Evolutionary conservation across 2,329 filamentous ascomycete species (phyloP).

Genomic region (Trichoderma atrobrunneum): DNA sequence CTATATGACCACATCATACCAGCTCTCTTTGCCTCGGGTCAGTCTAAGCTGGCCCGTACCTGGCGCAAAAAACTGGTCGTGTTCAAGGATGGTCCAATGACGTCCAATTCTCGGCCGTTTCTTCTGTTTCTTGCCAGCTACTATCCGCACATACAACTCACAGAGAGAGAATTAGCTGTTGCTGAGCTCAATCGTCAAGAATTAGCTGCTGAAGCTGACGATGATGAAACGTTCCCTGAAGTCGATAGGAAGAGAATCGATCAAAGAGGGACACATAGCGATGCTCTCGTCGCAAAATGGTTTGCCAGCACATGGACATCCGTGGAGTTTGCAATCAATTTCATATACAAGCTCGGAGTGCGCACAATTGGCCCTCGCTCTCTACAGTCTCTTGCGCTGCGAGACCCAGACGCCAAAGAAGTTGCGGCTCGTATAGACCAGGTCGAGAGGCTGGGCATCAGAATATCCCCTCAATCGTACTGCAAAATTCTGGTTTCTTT

Average conservation of each 20-base stretch:
- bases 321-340: conserved; percentile 67
- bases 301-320: conserved; percentile 73
- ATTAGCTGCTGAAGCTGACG: not conserved
- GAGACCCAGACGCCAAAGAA: conserved; percentile 55
- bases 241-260: conserved; percentile 18
- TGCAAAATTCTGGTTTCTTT: conserved; percentile 63
- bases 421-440: conserved; percentile 59
- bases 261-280: conserved; percentile 28
- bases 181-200: conserved; percentile 16
- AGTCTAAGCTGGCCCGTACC: conserved; percentile 41
- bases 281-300: conserved; percentile 70
- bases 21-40: conserved; percentile 47
- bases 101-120: conserved; percentile 44
- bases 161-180: conserved; percentile 35
- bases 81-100: conserved; percentile 43
- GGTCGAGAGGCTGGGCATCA: conserved; percentile 61
- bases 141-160: conserved; percentile 40
- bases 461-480: conserved; percentile 61
- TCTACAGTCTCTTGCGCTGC: conserved; percentile 71
- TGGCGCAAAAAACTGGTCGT: conserved; percentile 47
- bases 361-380: conserved; percentile 71
- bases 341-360: conserved; percentile 69
- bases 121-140: conserved; percentile 48
- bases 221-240: not conserved
- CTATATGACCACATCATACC: conserved; percentile 54